Evolutionary conservation across 495 filamentous ascomycete genomes (phyloP).

Genomic region (Choiromyces venosus): DNA sequence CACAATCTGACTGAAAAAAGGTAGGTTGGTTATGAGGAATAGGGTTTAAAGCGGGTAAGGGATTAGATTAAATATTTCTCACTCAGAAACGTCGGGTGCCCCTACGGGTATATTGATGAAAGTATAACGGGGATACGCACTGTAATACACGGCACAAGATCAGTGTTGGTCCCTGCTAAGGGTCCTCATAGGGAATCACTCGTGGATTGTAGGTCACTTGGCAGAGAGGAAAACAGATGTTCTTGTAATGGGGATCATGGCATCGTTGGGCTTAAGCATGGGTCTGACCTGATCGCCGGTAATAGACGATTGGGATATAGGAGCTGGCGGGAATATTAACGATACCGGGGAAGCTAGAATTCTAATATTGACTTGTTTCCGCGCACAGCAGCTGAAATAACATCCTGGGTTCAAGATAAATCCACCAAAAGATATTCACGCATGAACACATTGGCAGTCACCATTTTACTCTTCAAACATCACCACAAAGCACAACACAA

Average conservation of each 20-base stretch:
- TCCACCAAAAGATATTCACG: neutral
- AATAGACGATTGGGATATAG: too few species aligned
- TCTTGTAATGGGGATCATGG: neutral
- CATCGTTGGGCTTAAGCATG: neutral
- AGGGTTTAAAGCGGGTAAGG: too few species aligned
- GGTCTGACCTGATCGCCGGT: neutral
- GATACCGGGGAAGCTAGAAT: neutral
- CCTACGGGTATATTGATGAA: too few species aligned
- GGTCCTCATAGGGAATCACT: neutral
- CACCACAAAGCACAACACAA: neutral
- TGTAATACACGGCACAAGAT: too few species aligned
- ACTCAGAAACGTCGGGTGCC: too few species aligned
- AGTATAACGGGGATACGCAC: too few species aligned
- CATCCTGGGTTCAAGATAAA: neutral
- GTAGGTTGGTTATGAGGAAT: too few species aligned
- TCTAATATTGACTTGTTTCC: neutral
- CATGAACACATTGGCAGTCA: neutral
- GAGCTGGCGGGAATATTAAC: neutral
- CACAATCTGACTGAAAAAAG: too few species aligned
- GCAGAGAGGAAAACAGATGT: neutral
- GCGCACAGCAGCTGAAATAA: neutral
- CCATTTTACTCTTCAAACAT: neutral
- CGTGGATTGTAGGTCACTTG: neutral
- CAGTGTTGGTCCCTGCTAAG: neutral
- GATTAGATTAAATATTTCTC: too few species aligned